Base-by-base conservation (phyloP, 1,284 basidiomycete genomes). In the Puccinia polysora region DNA sequence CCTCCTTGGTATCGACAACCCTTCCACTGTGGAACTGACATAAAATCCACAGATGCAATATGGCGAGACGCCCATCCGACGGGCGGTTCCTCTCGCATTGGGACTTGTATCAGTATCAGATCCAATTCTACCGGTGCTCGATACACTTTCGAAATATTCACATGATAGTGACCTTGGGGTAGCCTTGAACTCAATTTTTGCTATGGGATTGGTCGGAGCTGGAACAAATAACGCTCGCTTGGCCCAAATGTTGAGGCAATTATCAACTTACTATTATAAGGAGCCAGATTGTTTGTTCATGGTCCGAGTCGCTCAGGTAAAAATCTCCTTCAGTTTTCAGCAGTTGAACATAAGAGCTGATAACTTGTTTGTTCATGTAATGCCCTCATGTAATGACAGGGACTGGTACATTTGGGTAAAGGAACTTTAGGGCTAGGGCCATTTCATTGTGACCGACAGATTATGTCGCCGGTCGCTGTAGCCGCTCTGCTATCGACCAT, bases 71-170 rank as follows among this genome's bases (percentile, higher is more conserved):
- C 83, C 87, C 73, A 93, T 98, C 77, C 88, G 96, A 40, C 90
- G 90, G 83, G 84, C 89, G 0, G 89, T 99, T n/a, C 96, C 96
- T 18, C 86, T 99, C 5, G 96, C 95, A 5, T 87, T 99, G 58
- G 95, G 91, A 74, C 86, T 99, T 65, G 86, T 97, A 79, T 92
- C 89, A 79, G 88, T 92, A 18, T 98, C 96, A 68, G 97, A 98
- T 81, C 96, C 96, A 18, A 89, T 91, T 81, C 85, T 97, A n/a
- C 84, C 89, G 34, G 89, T 98, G 75, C 87, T 99, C 76, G 96
- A 99, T 81, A 97, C 93, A 0, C 86, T 99, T 6, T 97, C 94
- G n/a, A 97, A 96, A 81, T 98, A 98, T 83, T 96, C 92, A 75
- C 96, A 99, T 83, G 96, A 99, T 83, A 94, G 89, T 78, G 96